phyloP scores from a whole-genome alignment of 2,329 filamentous ascomycete species.

The Passalora sequoiae region DNA sequence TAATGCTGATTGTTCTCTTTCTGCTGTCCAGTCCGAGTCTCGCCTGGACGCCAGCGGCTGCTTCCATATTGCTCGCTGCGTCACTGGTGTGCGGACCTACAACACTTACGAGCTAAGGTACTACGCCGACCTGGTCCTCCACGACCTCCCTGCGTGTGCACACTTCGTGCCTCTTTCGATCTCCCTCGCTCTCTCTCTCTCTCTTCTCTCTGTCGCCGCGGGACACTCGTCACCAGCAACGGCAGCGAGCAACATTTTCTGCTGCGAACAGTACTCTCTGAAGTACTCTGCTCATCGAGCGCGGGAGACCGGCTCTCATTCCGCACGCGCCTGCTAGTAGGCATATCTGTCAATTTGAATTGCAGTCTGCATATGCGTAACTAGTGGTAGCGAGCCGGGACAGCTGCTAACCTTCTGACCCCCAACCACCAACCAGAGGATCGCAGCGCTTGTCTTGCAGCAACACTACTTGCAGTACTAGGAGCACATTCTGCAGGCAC shows the following conservation, averaged over 20 bases:
- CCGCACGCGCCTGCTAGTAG: slow-evolving; percentile 5
- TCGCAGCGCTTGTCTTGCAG: slow-evolving; percentile 9
- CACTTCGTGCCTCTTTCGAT: too few species aligned
- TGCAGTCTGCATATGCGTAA: slow-evolving; percentile 13
- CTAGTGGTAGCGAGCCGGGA: slow-evolving; percentile 20
- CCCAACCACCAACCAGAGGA: slow-evolving; percentile 19
- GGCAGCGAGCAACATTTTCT: too few species aligned
- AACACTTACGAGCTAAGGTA: background rate
- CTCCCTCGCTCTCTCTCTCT: too few species aligned
- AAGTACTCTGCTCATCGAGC: slow-evolving; percentile 4
- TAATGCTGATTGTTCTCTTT: too few species aligned
- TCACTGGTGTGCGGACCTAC: slow-evolving; percentile 12
- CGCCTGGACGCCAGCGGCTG: slow-evolving; percentile 10
- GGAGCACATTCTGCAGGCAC: background rate
- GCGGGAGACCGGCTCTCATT: slow-evolving; percentile 12
- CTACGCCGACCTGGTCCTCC: background rate
- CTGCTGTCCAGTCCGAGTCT: slow-evolving; percentile 11
- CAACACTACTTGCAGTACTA: too few species aligned
- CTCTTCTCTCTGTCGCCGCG: slow-evolving; percentile 2
- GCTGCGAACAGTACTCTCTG: background rate
- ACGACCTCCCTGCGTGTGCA: background rate
- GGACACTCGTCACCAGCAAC: slow-evolving; percentile 2
- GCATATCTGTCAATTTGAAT: slow-evolving; percentile 7
- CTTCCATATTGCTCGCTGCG: slow-evolving; percentile 17
- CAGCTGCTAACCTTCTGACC: slow-evolving; percentile 18